These are phyloP conservation scores for Ogataea philodendri DNA, from an alignment of 805 yeast species.

Conservation along the genomic window DNA sequence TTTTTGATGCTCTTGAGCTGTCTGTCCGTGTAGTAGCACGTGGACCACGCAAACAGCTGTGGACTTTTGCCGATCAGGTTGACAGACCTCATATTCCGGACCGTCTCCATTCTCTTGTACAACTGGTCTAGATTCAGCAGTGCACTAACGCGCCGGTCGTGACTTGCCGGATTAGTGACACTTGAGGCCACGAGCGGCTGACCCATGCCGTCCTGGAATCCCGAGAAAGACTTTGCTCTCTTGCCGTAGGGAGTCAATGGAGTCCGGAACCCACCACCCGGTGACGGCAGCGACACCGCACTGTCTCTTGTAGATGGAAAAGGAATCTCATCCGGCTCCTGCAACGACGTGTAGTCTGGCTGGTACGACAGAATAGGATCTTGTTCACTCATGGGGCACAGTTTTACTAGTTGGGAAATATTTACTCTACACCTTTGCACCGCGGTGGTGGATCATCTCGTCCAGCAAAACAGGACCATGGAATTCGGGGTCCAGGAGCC, in stretches of 20 bases:
- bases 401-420: too few species aligned
- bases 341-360: conserved; percentile 4
- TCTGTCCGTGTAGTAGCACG: conserved; percentile 23
- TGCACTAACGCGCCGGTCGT: conserved; percentile 27
- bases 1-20: conserved; percentile 28
- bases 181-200: conserved; percentile 13
- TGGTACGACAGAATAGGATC: background rate
- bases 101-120: conserved; percentile 26
- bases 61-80: conserved; percentile 43
- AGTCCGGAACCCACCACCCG: conserved; percentile 12
- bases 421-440: conserved; percentile 8
- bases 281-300: conserved; percentile 19
- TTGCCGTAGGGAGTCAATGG: too few species aligned
- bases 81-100: conserved; percentile 46
- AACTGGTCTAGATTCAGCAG: conserved; percentile 21
- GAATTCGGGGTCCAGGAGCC: conserved; percentile 47
- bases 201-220: conserved; percentile 3
- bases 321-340: conserved; percentile 8
- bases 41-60: conserved; percentile 43
- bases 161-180: conserved; percentile 20
- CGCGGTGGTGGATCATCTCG: conserved; percentile 36
- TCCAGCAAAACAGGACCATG: conserved; percentile 61
- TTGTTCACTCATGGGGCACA: conserved; percentile 2
- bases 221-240: conserved; percentile 16
- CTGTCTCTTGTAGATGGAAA: conserved; percentile 6